These are phyloP conservation scores for Postia placenta DNA, from an alignment of 768 basidiomycete genomes.

Conservation along the genomic window DNA sequence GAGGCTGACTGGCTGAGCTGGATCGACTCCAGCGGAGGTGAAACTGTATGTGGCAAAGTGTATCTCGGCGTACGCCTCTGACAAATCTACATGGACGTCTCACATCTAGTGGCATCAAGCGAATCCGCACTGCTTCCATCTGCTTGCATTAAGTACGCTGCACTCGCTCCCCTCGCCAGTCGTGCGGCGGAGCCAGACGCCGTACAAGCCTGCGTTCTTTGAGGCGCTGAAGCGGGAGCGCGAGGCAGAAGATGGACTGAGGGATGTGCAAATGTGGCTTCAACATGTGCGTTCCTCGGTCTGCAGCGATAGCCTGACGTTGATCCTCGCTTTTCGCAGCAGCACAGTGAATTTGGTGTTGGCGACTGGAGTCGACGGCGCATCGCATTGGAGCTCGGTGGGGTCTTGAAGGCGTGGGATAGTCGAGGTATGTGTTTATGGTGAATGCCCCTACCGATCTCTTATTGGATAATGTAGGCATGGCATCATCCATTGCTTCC, in stretches of 20 bases:
- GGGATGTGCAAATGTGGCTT: constrained; percentile 56
- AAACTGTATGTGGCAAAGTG: constrained; percentile 40
- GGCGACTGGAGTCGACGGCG: constrained; percentile 46
- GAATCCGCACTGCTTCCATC: constrained; percentile 83
- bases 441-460: no score
- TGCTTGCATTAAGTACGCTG: constrained; percentile 76
- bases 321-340: neutral
- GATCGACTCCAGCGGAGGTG: constrained; percentile 63
- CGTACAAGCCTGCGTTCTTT: constrained; percentile 86
- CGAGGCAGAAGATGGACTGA: constrained; percentile 54
- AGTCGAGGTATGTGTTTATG: no score
- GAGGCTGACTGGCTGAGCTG: constrained; percentile 74
- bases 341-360: neutral
- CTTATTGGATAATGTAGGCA: no score
- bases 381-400: constrained; percentile 55
- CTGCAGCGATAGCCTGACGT: neutral
- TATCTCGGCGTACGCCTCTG: neutral
- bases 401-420: constrained; percentile 48
- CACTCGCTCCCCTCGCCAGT: constrained; percentile 87
- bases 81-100: neutral
- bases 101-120: constrained; percentile 53
- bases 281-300: constrained; percentile 19
- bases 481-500: no score
- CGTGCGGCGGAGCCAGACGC: constrained; percentile 67
- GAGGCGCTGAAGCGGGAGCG: constrained; percentile 50